Conservation (phyloP, 176 grass and related monocot species). For the Eragrostis curvula region DNA sequence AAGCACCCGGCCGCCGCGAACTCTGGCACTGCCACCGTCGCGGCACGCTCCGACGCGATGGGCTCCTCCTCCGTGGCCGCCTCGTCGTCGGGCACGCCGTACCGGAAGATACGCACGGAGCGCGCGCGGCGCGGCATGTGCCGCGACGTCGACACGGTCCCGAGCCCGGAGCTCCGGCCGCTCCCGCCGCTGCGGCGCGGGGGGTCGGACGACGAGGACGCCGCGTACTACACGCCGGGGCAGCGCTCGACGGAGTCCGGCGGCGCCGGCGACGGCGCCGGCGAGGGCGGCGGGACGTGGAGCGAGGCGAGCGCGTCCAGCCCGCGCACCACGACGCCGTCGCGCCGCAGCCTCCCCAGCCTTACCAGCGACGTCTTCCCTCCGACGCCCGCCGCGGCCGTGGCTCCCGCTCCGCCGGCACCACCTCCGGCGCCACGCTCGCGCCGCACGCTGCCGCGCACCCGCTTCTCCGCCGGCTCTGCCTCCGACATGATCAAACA, state of each 20-base stretch:
- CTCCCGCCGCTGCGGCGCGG: slow-evolving; percentile 66
- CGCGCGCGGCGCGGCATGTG: slow-evolving; percentile 57
- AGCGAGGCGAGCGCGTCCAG: slow-evolving; percentile 69
- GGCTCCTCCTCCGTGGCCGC: not conserved
- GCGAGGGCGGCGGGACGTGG: slow-evolving; percentile 42
- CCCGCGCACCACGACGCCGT: slow-evolving; percentile 58
- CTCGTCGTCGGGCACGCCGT: slow-evolving; percentile 37
- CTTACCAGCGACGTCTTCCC: slow-evolving; percentile 67
- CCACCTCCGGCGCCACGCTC: slow-evolving; percentile 49
- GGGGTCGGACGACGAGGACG: slow-evolving; percentile 76
- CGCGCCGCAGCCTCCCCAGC: slow-evolving; percentile 86
- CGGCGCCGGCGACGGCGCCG: slow-evolving; percentile 33
- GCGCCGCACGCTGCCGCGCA: slow-evolving; percentile 69
- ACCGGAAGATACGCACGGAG: slow-evolving; percentile 64
- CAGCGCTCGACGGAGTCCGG: slow-evolving; percentile 49
- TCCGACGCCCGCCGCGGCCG: slow-evolving; percentile 11
- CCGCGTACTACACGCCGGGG: slow-evolving; percentile 69
- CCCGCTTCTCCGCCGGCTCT: slow-evolving; percentile 64
- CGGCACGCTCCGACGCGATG: slow-evolving; percentile 3
- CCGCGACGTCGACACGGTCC: slow-evolving; percentile 69
- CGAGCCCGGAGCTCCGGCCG: slow-evolving; percentile 81
- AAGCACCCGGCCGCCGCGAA: slow-evolving; percentile 50
- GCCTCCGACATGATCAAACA: slow-evolving; percentile 67
- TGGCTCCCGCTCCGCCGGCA: slow-evolving; percentile 30
- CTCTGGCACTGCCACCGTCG: not conserved